Conservation (phyloP, 495 filamentous ascomycete genomes). For the Aspergillus mulundensis region DNA sequence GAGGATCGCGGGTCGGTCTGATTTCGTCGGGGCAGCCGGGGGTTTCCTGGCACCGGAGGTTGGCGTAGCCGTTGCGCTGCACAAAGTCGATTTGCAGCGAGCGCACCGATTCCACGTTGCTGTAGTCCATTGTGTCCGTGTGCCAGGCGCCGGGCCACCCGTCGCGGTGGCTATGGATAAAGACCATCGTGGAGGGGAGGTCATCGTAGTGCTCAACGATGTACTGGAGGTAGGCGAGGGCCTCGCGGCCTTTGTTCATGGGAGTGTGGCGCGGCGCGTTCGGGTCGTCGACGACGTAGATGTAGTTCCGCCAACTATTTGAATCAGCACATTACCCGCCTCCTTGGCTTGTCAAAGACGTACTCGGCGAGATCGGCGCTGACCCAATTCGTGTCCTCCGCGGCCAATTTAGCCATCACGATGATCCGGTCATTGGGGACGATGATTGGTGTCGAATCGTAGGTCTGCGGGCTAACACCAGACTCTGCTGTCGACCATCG, state of each 20-base stretch:
- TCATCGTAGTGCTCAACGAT: constrained; percentile 46
- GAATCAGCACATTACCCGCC: not conserved
- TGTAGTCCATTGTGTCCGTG: constrained; percentile 41
- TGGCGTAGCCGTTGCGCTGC: constrained; percentile 36
- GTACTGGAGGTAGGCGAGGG: constrained; percentile 46
- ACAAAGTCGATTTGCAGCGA: constrained; percentile 35
- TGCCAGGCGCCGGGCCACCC: constrained; percentile 44
- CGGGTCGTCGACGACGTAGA: constrained; percentile 45
- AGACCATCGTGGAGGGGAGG: constrained; percentile 37
- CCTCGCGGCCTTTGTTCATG: constrained; percentile 45
- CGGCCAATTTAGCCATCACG: constrained; percentile 38
- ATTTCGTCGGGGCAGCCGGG: constrained; percentile 41
- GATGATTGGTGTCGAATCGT: constrained; percentile 31
- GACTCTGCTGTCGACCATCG: constrained; percentile 8
- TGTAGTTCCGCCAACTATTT: constrained; percentile 39
- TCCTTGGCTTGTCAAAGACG: constrained; percentile 13
- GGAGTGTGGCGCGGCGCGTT: constrained; percentile 35
- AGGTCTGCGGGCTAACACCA: constrained; percentile 20
- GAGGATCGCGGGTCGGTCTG: constrained; percentile 37
- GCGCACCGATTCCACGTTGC: constrained; percentile 41
- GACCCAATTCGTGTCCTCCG: constrained; percentile 41
- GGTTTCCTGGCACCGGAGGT: constrained; percentile 37
- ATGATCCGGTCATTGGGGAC: constrained; percentile 39
- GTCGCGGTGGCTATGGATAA: constrained; percentile 42
- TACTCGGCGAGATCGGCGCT: constrained; percentile 38